Evolutionary conservation across 345 rosid genomes (phyloP), one percentile per base, ranked within the genome.

Genomic region (Geranium rotundifolium): DNA sequence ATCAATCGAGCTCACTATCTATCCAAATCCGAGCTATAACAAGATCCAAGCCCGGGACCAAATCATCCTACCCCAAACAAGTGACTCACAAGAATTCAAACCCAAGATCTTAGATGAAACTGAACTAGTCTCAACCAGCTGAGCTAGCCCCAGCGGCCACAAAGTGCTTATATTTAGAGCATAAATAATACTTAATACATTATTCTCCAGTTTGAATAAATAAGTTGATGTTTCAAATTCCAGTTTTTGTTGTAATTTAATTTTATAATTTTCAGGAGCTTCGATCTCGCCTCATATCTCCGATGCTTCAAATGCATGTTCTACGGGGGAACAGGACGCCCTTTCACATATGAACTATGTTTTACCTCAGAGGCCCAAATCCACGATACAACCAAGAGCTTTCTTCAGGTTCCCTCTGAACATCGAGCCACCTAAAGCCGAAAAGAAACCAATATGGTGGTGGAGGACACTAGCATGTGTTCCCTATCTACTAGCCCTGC

Each of bases 381-480:
- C 66, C 10, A 9, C 17, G 2, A 8, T 39, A 4, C 63, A 70
- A 8, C 62, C 62, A 1, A 71, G 68, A 58, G 89, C 84, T 7
- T 61, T 64, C 20, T 77, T 74, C 72, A 74, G 78, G 34, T 77
- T 82, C 5, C 56, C 76, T 29, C 79, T 80, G 64, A 68, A 77
- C 62, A 70, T 85, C 67, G 75, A 67, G 56, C 66, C 68, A 41
- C 90, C 90, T 16, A 72, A 67, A 63, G 57, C 80, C 29, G 29
- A 58, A 5, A 80, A 81, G 75, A 86, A 83, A 65, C 96, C 88
- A 18, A 81, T 83, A 55, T 91, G 96, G 96, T 85, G 92, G 92
- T 80, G 87, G 88, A 83, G 95, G 67, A 85, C 89, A 13, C 65
- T 87, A 60, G 84, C 96, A 39, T 84, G 84, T 62, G 56, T 84